phyloP scores from a whole-genome alignment of 331 rosid genomes.

The Cucumis variabilis region DNA sequence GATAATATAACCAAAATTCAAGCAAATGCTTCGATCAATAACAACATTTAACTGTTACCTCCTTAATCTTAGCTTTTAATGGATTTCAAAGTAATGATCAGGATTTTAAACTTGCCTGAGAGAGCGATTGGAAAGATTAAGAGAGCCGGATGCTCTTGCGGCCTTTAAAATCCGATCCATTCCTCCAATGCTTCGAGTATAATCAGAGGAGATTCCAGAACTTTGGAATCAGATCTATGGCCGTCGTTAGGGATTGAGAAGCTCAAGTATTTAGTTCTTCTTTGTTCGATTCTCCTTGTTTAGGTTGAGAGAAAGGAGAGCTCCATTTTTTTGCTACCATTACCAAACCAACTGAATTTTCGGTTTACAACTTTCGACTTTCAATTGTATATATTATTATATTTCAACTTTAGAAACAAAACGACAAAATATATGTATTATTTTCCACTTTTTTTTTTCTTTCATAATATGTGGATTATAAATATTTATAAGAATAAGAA shows the following conservation, averaged over 20 bases:
- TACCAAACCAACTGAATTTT: constrained; percentile 1
- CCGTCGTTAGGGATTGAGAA: constrained; percentile 2
- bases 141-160: constrained; percentile 87
- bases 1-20: constrained; percentile 8
- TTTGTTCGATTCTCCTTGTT: neutral
- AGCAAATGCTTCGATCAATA: neutral
- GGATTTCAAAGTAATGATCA: neutral
- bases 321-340: constrained; percentile 7
- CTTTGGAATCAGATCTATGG: constrained; percentile 10
- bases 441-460: no score
- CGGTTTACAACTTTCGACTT: neutral
- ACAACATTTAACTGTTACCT: neutral
- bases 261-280: neutral
- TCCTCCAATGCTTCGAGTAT: neutral
- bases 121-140: constrained; percentile 89
- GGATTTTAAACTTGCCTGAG: constrained; percentile 49
- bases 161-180: constrained; percentile 86
- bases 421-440: neutral
- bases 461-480: no score
- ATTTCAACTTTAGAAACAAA: neutral
- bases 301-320: neutral
- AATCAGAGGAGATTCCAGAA: neutral
- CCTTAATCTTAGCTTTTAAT: neutral
- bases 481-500: no score
- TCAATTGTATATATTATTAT: neutral